Evolutionary conservation across 2,329 filamentous ascomycete genomes (phyloP).

Genomic region (Diatrype stigma): DNA sequence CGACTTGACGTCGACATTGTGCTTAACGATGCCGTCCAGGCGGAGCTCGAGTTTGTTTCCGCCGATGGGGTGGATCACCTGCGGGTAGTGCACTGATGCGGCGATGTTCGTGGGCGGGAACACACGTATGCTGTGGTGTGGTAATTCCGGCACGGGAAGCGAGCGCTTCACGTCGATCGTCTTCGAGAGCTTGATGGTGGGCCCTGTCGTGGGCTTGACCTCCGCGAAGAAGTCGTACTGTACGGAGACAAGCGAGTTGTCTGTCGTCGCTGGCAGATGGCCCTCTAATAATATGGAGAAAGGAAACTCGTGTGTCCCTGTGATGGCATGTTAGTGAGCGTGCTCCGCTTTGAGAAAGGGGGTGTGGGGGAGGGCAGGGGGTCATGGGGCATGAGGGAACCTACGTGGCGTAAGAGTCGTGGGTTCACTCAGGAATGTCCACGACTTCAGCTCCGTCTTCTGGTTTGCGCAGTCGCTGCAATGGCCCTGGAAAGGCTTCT

Average conservation of each 20-base stretch:
- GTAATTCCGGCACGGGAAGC: conserved; percentile 66
- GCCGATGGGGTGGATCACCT: conserved; percentile 81
- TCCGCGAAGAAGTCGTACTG: conserved; percentile 75
- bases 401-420: conserved; percentile 47
- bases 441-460: conserved; percentile 69
- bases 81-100: conserved; percentile 74
- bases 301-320: conserved; percentile 72
- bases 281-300: conserved; percentile 86
- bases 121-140: conserved; percentile 86
- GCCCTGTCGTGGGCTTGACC: conserved; percentile 56
- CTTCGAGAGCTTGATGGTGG: conserved; percentile 58
- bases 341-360: neutral
- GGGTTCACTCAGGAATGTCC: conserved; percentile 67
- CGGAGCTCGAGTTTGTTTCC: conserved; percentile 75
- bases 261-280: conserved; percentile 77
- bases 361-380: neutral
- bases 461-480: conserved; percentile 73
- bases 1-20: conserved; percentile 64
- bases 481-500: conserved; percentile 75
- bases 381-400: conserved; percentile 7
- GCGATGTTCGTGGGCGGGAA: conserved; percentile 96
- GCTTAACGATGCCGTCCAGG: conserved; percentile 77
- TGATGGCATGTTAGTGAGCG: conserved; percentile 25
- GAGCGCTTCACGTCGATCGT: conserved; percentile 74
- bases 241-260: conserved; percentile 67